Base-by-base conservation (phyloP, 768 basidiomycete species). In the Tulasnella sp. region DNA sequence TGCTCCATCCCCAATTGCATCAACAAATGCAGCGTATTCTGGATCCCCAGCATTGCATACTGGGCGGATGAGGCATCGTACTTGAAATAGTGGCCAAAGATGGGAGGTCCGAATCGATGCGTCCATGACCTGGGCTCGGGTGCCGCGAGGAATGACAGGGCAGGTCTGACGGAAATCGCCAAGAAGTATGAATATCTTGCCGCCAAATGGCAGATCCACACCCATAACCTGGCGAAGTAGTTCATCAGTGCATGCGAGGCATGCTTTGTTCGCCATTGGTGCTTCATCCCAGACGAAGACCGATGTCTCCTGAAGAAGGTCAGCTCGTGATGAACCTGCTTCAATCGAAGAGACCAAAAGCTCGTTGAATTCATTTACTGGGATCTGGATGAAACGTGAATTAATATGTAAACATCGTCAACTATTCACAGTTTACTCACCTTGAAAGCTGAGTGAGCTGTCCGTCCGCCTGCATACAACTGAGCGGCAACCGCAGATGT, bases 371-470 rank as follows among this genome's bases (percentile, higher is more conserved):
- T 87, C 84, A 44, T 83, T 84, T 16, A 75, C 74, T 3, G 74
- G 74, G 18, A 75, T 75, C 74, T 75, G 7, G 21, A 16, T 0
- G 87, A 85, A 58, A 83, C 80, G 1, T 87, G 78, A 19, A 86
- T 21, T 1, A 10, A 3, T 6, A n/a, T 52, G 18, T 52, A 0
- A 19, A 52, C 10, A 24, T 5, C 19, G 16, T 8, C 2, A 12
- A 1, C 8, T 9, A 12, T 12, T 44, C 42, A 16, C 9, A 44
- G 42, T 14, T 8, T 12, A 16, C 71, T 39, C 79, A 89, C 88
- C 77, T 88, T 87, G 84, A 90, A 89, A 10, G 81, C 81, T 0
- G 87, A 89, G 80, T 90, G 88, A 0, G 88, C 84, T 34, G 89
- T 90, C 2, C 85, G 82, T 1, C 89, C 89, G 71, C 87, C 86